These are phyloP conservation scores for Fusarium oxysporum DNA, from an alignment of 2,329 filamentous ascomycete species.

Conservation along the genomic window DNA sequence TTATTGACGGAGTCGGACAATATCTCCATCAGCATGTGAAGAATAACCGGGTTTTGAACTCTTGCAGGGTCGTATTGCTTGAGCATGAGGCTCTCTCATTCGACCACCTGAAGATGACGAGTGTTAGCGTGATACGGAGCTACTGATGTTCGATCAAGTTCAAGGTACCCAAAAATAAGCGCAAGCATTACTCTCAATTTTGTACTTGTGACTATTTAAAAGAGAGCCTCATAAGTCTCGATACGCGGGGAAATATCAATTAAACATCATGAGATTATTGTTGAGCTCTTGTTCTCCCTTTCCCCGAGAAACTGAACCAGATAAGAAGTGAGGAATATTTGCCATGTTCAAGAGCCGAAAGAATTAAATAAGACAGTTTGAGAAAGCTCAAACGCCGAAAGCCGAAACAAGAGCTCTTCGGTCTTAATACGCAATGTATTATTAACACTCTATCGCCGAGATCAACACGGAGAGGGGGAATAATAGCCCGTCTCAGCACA, in stretches of 20 bases:
- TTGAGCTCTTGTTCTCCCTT: background rate
- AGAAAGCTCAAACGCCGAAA: background rate
- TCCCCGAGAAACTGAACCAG: background rate
- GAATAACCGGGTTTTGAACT: constrained; percentile 12
- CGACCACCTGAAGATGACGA: constrained; percentile 8
- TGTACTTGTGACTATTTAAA: background rate
- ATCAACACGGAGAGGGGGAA: background rate
- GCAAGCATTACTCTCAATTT: background rate
- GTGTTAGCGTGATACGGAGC: constrained; percentile 13
- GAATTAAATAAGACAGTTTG: background rate
- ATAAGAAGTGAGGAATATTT: background rate
- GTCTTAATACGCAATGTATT: background rate
- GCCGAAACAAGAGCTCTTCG: background rate
- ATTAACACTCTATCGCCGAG: background rate
- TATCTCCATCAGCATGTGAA: constrained; percentile 19
- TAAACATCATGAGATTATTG: background rate
- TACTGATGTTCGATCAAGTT: background rate
- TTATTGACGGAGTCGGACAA: constrained; percentile 3
- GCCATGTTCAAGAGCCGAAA: background rate
- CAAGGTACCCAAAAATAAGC: background rate
- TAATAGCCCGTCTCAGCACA: background rate
- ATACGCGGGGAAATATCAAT: constrained; percentile 18
- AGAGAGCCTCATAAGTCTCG: background rate
- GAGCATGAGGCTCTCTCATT: constrained; percentile 3
- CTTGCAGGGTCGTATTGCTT: constrained; percentile 11